These are phyloP conservation scores for Termitomyces sp. DNA, from an alignment of 768 basidiomycete genomes.

Conservation along the genomic window DNA sequence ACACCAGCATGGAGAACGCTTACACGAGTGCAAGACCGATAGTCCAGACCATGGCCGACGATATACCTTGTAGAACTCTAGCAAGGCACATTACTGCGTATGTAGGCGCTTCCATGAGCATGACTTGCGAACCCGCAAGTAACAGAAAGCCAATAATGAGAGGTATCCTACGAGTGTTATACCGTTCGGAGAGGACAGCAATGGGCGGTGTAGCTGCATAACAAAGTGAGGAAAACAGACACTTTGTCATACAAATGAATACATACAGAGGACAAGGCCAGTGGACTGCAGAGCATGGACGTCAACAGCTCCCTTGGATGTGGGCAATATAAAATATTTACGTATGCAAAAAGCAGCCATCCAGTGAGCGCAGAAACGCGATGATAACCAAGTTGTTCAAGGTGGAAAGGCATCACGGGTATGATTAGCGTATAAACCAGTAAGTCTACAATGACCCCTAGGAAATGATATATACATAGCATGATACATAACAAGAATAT, in stretches of 20 bases:
- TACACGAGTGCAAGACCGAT: slow-evolving; percentile 58
- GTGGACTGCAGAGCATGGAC: slow-evolving; percentile 32
- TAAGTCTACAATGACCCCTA: slow-evolving; percentile 45
- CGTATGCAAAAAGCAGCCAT: slow-evolving; percentile 59
- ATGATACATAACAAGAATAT: background rate
- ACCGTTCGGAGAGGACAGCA: slow-evolving; percentile 49
- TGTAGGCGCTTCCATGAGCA: slow-evolving; percentile 58
- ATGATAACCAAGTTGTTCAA: slow-evolving; percentile 41
- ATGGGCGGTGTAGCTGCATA: slow-evolving; percentile 49
- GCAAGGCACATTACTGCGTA: slow-evolving; percentile 55
- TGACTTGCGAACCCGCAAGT: slow-evolving; percentile 48
- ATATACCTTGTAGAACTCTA: slow-evolving; percentile 53
- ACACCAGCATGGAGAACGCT: slow-evolving; percentile 1
- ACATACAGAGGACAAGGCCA: slow-evolving; percentile 51
- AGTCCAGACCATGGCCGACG: slow-evolving; percentile 58
- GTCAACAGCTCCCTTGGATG: background rate
- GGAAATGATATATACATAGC: background rate
- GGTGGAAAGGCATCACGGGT: slow-evolving; percentile 60
- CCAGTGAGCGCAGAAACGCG: slow-evolving; percentile 46
- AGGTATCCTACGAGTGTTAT: slow-evolving; percentile 39
- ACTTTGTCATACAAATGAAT: background rate
- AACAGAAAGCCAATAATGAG: slow-evolving; percentile 45
- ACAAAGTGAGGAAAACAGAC: background rate
- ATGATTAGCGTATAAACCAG: slow-evolving; percentile 60
- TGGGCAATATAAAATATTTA: slow-evolving; percentile 21